Conservation (phyloP, 2,329 filamentous ascomycete genomes). For the Fusarium sp. region DNA sequence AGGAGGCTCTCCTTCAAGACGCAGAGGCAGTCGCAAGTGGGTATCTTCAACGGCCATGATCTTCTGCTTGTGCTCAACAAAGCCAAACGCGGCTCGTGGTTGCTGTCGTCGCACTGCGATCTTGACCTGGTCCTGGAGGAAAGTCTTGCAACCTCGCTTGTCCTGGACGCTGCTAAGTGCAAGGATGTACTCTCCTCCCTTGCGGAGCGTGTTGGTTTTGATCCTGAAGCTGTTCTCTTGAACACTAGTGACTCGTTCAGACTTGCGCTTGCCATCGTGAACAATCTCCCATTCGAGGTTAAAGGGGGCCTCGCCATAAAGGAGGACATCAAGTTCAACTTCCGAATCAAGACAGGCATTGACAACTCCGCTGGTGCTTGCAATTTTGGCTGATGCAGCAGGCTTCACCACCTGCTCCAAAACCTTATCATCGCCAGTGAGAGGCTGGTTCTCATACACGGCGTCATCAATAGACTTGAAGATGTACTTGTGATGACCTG, state of each 20-base stretch:
- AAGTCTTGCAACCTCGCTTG: constrained; percentile 85
- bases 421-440: constrained; percentile 70
- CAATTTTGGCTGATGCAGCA: constrained; percentile 82
- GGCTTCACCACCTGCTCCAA: constrained; percentile 94
- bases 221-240: constrained; percentile 74
- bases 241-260: constrained; percentile 73
- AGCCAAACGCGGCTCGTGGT: constrained; percentile 86
- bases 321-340: constrained; percentile 77
- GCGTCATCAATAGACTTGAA: constrained; percentile 85
- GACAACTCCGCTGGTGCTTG: constrained; percentile 63
- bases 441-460: constrained; percentile 76
- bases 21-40: constrained; percentile 79
- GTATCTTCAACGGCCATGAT: constrained; percentile 82
- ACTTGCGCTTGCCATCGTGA: constrained; percentile 85
- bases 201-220: constrained; percentile 76
- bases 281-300: constrained; percentile 92
- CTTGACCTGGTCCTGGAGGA: constrained; percentile 84
- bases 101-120: constrained; percentile 89
- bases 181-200: constrained; percentile 91
- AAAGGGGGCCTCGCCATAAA: constrained; percentile 88
- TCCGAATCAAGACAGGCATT: constrained; percentile 86
- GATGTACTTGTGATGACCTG: constrained; percentile 87
- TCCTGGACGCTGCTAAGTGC: constrained; percentile 89
- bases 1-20: constrained; percentile 85
- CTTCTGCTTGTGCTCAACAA: constrained; percentile 81